Conservation (phyloP, 2,329 filamentous ascomycete genomes). For the Acephala macrosclerotiorum region DNA sequence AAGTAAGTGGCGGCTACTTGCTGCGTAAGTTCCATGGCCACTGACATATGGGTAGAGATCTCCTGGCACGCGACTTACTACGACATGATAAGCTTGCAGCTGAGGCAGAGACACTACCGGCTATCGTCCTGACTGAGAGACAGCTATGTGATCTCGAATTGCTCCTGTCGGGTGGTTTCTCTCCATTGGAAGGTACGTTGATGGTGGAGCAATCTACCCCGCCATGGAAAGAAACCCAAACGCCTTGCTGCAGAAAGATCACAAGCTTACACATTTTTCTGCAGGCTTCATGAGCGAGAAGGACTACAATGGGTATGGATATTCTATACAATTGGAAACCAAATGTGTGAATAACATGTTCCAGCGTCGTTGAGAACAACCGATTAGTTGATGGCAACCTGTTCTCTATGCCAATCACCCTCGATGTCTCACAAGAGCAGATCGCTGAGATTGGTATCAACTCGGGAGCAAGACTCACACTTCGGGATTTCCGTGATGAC, state of each 20-base stretch:
- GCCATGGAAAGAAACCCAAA: conserved; percentile 24
- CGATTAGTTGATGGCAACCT: conserved; percentile 88
- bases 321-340: conserved; percentile 7
- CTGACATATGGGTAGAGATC: conserved; percentile 59
- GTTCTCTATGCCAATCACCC: conserved; percentile 96
- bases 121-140: conserved; percentile 86
- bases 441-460: conserved; percentile 80
- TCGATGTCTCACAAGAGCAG: conserved; percentile 80
- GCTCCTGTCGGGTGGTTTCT: conserved; percentile 97
- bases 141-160: conserved; percentile 98
- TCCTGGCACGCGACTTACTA: conserved; percentile 90
- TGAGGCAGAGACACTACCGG: conserved; percentile 87
- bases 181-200: conserved; percentile 86
- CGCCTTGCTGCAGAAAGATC: conserved; percentile 22
- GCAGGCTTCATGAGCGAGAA: conserved; percentile 95
- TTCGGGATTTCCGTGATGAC: conserved; percentile 96
- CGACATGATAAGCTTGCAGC: conserved; percentile 79
- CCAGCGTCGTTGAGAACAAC: conserved; percentile 85
- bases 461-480: conserved; percentile 81
- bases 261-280: conserved; percentile 37
- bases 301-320: conserved; percentile 88
- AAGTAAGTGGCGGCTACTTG: conserved; percentile 60
- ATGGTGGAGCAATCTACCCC: conserved; percentile 39
- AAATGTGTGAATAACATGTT: conserved; percentile 42
- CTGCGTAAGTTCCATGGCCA: background rate